These are phyloP conservation scores for Teunomyces atbi DNA, from an alignment of 805 yeast genomes.

Conservation along the genomic window DNA sequence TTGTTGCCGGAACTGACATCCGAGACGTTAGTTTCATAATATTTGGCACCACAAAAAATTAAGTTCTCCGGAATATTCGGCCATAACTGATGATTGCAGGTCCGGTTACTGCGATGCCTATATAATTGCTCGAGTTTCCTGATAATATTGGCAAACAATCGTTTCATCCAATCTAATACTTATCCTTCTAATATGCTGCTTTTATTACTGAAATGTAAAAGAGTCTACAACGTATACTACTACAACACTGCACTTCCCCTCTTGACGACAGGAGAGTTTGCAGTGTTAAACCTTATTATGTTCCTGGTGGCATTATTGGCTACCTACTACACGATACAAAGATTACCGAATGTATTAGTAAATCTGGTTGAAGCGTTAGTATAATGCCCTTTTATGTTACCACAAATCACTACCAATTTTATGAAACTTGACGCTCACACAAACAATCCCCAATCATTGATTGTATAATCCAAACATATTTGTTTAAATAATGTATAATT, in stretches of 20 bases:
- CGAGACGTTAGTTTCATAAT: neutral
- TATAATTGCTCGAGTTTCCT: neutral
- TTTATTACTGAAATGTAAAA: neutral
- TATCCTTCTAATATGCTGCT: neutral
- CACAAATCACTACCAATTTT: neutral
- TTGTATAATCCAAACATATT: conserved; percentile 28
- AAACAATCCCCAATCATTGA: conserved; percentile 50
- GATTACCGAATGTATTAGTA: conserved; percentile 11
- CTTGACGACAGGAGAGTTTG: conserved; percentile 21
- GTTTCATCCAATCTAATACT: no score
- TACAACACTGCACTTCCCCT: conserved; percentile 30
- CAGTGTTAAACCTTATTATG: conserved; percentile 17
- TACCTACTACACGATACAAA: conserved; percentile 14
- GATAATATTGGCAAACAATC: no score
- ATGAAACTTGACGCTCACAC: conserved; percentile 16
- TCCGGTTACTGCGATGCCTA: neutral
- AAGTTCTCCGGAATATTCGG: neutral
- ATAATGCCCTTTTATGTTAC: neutral
- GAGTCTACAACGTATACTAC: conserved; percentile 19
- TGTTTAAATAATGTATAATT: conserved; percentile 25
- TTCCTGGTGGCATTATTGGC: conserved; percentile 11
- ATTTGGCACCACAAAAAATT: neutral
- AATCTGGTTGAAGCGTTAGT: neutral
- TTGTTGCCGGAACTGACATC: neutral
- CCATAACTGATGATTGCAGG: neutral